Conservation (phyloP, 2,329 filamentous ascomycete species). For the Teratosphaeria pseudoeucalypti region DNA sequence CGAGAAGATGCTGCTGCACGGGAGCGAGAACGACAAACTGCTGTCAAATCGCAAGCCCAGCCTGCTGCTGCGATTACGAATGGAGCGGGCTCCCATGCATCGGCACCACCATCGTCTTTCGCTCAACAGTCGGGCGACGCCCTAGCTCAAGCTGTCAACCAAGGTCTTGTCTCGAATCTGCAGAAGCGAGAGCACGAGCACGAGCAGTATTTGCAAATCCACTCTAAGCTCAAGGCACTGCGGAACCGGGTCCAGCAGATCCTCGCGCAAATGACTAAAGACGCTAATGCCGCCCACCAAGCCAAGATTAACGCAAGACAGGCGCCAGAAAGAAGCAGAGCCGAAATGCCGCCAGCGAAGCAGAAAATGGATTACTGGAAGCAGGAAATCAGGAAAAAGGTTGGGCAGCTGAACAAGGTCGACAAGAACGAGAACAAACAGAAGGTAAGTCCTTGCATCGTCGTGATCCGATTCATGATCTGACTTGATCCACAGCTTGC, state of each 20-base stretch:
- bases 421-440: constrained; percentile 52
- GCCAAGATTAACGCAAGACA: background rate
- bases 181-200: constrained; percentile 34
- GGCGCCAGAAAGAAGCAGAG: background rate
- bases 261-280: background rate
- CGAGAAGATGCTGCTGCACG: constrained; percentile 21
- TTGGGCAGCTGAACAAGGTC: constrained; percentile 58
- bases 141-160: background rate
- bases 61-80: background rate
- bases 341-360: constrained; percentile 17
- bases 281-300: background rate
- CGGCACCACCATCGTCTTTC: background rate
- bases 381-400: constrained; percentile 56
- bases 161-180: constrained; percentile 5
- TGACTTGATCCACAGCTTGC: constrained; percentile 27
- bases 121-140: background rate
- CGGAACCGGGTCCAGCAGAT: constrained; percentile 42
- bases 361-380: constrained; percentile 54
- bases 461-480: background rate
- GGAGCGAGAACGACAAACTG: background rate
- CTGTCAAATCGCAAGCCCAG: background rate
- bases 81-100: background rate
- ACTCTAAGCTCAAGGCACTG: constrained; percentile 55
- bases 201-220: constrained; percentile 45
- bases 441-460: constrained; percentile 33